phyloP scores from a whole-genome alignment of 2,329 filamentous ascomycete species.

The Fusarium oligoseptatum region DNA sequence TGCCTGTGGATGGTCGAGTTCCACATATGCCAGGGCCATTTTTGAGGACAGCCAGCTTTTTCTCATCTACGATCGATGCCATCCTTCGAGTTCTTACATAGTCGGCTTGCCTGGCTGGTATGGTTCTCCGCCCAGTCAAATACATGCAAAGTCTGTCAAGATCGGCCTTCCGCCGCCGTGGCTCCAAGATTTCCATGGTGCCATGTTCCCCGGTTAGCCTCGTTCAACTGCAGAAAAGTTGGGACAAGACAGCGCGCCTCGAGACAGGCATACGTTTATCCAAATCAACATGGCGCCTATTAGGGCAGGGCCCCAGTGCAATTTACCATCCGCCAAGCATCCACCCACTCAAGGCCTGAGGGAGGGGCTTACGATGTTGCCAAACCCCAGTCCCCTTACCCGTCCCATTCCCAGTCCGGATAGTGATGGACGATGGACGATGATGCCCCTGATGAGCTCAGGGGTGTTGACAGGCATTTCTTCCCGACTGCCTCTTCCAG shows the following conservation, averaged over 20 bases:
- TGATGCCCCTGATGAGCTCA: slow-evolving; percentile 34
- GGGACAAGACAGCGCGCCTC: background rate
- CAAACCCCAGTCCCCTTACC: slow-evolving; percentile 22
- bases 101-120: background rate
- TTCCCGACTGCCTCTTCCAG: slow-evolving; percentile 6
- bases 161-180: slow-evolving; percentile 7
- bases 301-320: slow-evolving; percentile 32
- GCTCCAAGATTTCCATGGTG: slow-evolving; percentile 29
- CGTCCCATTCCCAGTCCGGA: slow-evolving; percentile 31
- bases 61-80: background rate
- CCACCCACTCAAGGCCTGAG: slow-evolving; percentile 28
- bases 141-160: background rate
- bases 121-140: background rate
- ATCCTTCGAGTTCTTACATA: background rate
- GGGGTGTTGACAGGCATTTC: slow-evolving; percentile 14
- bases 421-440: slow-evolving; percentile 10
- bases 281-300: background rate
- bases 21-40: slow-evolving; percentile 6
- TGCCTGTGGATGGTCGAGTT: slow-evolving; percentile 11
- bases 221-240: background rate
- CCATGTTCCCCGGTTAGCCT: slow-evolving; percentile 7
- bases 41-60: background rate
- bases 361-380: slow-evolving; percentile 18
- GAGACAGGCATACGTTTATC: background rate
- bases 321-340: slow-evolving; percentile 43